Base-by-base conservation (phyloP, 768 basidiomycete genomes). In the Suillus spraguei region DNA sequence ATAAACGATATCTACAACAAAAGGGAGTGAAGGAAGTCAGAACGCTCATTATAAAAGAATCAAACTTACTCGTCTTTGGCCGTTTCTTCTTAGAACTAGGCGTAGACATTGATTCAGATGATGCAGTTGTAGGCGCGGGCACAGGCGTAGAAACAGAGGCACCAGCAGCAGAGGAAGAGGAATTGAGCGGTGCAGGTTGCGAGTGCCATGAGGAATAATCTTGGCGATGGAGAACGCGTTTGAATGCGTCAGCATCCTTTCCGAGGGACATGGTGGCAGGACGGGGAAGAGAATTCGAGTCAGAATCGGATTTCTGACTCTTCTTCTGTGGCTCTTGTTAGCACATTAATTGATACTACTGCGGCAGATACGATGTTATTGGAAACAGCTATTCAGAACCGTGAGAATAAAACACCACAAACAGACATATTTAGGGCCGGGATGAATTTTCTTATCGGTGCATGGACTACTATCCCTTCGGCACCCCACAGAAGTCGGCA, bases 141-240 rank as follows among this genome's bases (percentile, higher is more conserved):
- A 73, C 65, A 3, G 71, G 52, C 5, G 78, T 14, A 44, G 44
- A n/a, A n/a, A n/a, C 10, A n/a, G 44, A 44, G 7, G 44, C 44
- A 44, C 13, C 6, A 13, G 47, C 58, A n/a, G n/a, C 28, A 14
- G 78, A 10, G 72, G 69, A 6, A 28, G 47, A 28, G 24, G 47
- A 38, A 73, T 72, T 72, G 11, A 68, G 69, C 17, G 81, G 78
- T 33, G 78, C 75, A 13, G 85, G 83, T 62, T 88, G 84, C 0
- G 88, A 87, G 68, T 92, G 91, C 91, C 91, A 92, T 65, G 91
- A 91, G 0, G 84, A 76, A 64, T 83, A 89, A 70, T 91, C 86
- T 72, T 89, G 88, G 61, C 87, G 77, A 16, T 87, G 81, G 33
- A 92, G 76, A 13, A 82, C 78, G 11, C 79, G 81, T 72, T 90